Evolutionary conservation across 1,139 yeast genomes (phyloP), one percentile per base, ranked within the genome.

Genomic region (Arxiozyma telluris): DNA sequence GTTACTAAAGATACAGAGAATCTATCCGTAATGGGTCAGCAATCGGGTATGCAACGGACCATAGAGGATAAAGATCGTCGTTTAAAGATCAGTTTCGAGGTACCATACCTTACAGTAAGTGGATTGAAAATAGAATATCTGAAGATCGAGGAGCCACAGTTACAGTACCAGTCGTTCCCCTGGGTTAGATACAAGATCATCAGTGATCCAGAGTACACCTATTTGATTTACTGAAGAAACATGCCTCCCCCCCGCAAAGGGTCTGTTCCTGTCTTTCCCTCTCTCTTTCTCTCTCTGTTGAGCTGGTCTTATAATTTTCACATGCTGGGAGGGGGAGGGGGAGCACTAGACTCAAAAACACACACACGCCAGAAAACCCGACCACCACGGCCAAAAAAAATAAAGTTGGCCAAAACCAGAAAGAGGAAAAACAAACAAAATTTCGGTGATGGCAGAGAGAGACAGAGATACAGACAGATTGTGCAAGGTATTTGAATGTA

Each of bases 181-280:
- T 86, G 95, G 95, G 88, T 86, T 2, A 75, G 88, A 56, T 86
- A 86, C 65, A 77, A 82, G 56, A 81, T 86, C 12, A 75, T 78
- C 61, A 77, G 77, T 56, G 86, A 76, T 52, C 70, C 70, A 18
- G 76, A 72, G 50, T 72, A 71, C 53, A 67, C 67, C 44, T 68
- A 61, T 50, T 55, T 62, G 47, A 57, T 64, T 5, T 64, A 54
- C 30, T 30, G n/a, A 46, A 25, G 43, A 7, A n/a, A n/a, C 22
- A 3, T 1, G 23, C 25, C 42, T 4, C 23, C 27, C 34, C 25
- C 25, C 25, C 25, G 6, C 39, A 25, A n/a, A 23, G 4, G 17
- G 46, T 42, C 44, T 42, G 11, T 34, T 34, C 39, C n/a, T 34
- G n/a, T 15, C 39, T 15, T 34, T 34, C 6, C 12, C 39, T 34